Evolutionary conservation across 306 rosid species (phyloP).

Genomic region (Prunus salicina): DNA sequence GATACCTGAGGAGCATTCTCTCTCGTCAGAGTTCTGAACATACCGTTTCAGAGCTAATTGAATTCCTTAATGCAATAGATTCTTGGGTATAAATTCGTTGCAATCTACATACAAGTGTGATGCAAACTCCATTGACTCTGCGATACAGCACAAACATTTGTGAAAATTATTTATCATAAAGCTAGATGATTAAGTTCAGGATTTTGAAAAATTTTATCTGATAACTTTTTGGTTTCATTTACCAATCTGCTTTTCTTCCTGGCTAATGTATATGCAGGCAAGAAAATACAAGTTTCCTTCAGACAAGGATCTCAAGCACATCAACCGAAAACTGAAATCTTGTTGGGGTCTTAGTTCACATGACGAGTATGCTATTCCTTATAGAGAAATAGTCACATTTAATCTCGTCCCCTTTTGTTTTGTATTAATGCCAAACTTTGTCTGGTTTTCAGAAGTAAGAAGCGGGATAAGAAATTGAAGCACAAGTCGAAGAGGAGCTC

Average conservation of each 20-base stretch:
- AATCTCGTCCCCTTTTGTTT: background rate
- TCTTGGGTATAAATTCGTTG: slow-evolving; percentile 57
- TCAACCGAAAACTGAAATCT: slow-evolving; percentile 75
- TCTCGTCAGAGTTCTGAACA: slow-evolving; percentile 53
- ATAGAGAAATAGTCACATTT: slow-evolving; percentile 5
- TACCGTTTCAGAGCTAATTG: slow-evolving; percentile 58
- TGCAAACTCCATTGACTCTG: background rate
- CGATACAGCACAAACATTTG: background rate
- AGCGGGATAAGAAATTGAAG: slow-evolving; percentile 94
- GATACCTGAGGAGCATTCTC: slow-evolving; percentile 55
- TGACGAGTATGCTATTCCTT: slow-evolving; percentile 59
- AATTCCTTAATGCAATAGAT: slow-evolving; percentile 56
- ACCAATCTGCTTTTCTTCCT: slow-evolving; percentile 25
- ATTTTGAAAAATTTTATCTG: background rate
- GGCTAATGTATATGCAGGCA: slow-evolving; percentile 40
- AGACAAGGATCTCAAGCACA: slow-evolving; percentile 84
- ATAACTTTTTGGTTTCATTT: slow-evolving; percentile 25
- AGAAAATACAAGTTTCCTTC: slow-evolving; percentile 63
- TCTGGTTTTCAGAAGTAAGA: slow-evolving; percentile 59
- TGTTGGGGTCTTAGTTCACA: slow-evolving; percentile 88
- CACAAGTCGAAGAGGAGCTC: slow-evolving; percentile 81
- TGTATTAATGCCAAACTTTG: slow-evolving; percentile 6
- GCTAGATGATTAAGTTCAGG: background rate
- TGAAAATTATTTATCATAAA: background rate
- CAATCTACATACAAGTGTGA: background rate